These are phyloP conservation scores for Prunus mira DNA, from an alignment of 306 rosid genomes.

Conservation along the genomic window DNA sequence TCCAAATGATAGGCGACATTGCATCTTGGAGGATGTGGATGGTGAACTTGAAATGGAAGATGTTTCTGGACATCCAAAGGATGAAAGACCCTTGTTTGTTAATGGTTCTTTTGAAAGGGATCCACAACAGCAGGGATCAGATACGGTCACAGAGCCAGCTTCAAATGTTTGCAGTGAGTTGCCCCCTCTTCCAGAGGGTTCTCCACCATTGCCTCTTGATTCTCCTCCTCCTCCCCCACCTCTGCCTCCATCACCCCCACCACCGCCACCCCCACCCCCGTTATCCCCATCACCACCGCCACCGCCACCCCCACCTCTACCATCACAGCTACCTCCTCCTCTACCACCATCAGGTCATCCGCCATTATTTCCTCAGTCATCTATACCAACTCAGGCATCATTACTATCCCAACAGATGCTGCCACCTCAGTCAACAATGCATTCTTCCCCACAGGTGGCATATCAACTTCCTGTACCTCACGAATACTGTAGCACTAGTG, in stretches of 20 bases:
- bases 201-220: constrained; percentile 92
- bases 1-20: constrained; percentile 89
- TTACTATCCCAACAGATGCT: constrained; percentile 52
- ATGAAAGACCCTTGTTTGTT: constrained; percentile 45
- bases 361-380: constrained; percentile 54
- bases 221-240: constrained; percentile 96
- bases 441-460: constrained; percentile 67
- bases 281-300: constrained; percentile 48
- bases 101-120: constrained; percentile 49
- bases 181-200: constrained; percentile 60
- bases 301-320: constrained; percentile 27
- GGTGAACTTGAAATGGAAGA: constrained; percentile 99
- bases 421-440: constrained; percentile 60
- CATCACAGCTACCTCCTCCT: constrained; percentile 61
- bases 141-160: constrained; percentile 39
- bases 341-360: constrained; percentile 59
- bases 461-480: constrained; percentile 64
- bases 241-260: constrained; percentile 90
- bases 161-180: constrained; percentile 41
- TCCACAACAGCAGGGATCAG: constrained; percentile 40
- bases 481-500: constrained; percentile 59
- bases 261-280: constrained; percentile 63
- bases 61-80: constrained; percentile 88
- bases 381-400: constrained; percentile 53
- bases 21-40: constrained; percentile 94